Base-by-base conservation (phyloP, 148 eudicot species). In the Chenopodium quinoa region DNA sequence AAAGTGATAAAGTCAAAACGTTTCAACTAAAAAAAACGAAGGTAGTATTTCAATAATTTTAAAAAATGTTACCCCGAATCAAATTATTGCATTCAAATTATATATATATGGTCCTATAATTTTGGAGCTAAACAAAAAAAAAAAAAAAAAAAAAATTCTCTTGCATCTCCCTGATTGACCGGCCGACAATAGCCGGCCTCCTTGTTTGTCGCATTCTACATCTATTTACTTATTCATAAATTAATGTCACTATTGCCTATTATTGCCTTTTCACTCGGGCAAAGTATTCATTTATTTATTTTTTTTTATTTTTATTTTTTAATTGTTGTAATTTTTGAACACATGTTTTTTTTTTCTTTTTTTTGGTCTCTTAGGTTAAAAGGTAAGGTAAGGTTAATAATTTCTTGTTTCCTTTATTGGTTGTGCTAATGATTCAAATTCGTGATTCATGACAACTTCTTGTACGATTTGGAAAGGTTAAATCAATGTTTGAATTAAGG, bases 101-200 rank as follows among this genome's bases (percentile, higher is more conserved):
- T 40, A 40, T 50, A 48, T 50, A 50, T 12, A 50, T 12, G 11
- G 54, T 50, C 54, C 54, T 50, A 12, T 50, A 9, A 13, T 50
- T 11, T 2, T 4, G 62, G 62, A 56, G 62, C 44, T 40, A 40
- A 40, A 40, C 44, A 40, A 40, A 40, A 40, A 40, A 40, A 54
- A 4, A 56, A 62, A 62, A 62, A 40, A 40, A 40, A 40, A 40
- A 40, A 54, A 4, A 56, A 62, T 22, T 20, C 9, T 2, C 27
- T 67, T 80, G 76, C 20, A 82, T 69, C 75, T 63, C 48, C 88
- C 83, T 65, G 69, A 81, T 71, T 86, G 82, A 48, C 80, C 73
- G 92, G 93, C 95, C 93, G 92, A 91, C 95, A 91, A 75, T 73
- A 88, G 97, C 94, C 93, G 92, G 90, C 92, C 91, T 86, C 89